phyloP scores from a whole-genome alignment of 2,329 filamentous ascomycete species.

The Colletotrichum sp. region DNA sequence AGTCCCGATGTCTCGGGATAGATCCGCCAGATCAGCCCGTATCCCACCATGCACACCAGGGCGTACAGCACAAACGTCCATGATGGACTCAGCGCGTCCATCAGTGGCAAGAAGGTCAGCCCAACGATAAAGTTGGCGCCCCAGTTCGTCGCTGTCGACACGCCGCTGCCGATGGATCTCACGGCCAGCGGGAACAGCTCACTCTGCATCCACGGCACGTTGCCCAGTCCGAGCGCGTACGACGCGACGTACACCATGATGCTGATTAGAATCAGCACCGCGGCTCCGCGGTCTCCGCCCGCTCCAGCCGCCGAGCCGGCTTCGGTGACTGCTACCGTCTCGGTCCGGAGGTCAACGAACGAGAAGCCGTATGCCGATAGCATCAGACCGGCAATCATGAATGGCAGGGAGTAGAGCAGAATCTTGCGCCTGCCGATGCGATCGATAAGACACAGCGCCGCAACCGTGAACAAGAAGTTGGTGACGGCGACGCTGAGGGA shows the following conservation, averaged over 20 bases:
- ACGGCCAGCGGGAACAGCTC: constrained; percentile 85
- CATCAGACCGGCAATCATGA: constrained; percentile 79
- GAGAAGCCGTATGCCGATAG: constrained; percentile 76
- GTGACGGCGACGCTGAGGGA: constrained; percentile 82
- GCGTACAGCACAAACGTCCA: constrained; percentile 87
- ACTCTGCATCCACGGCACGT: constrained; percentile 95
- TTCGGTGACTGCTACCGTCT: constrained; percentile 26
- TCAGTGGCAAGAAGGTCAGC: constrained; percentile 85
- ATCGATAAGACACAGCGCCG: constrained; percentile 79
- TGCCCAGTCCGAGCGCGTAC: constrained; percentile 87
- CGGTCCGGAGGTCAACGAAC: constrained; percentile 54
- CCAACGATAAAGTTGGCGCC: constrained; percentile 85
- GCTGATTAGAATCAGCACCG: constrained; percentile 69
- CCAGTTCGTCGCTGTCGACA: constrained; percentile 87
- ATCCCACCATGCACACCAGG: constrained; percentile 70
- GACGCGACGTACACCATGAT: constrained; percentile 85
- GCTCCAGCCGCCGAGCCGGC: constrained; percentile 22
- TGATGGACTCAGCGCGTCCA: constrained; percentile 74
- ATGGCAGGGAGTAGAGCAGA: constrained; percentile 80
- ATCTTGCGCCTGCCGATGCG: constrained; percentile 79
- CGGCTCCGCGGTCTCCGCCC: constrained; percentile 35
- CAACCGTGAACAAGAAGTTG: constrained; percentile 81
- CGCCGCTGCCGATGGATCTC: constrained; percentile 72
- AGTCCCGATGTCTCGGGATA: constrained; percentile 89
- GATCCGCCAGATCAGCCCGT: constrained; percentile 70